These are phyloP conservation scores for Fusarium protoensiforme DNA, from an alignment of 2,329 filamentous ascomycete species.

Conservation along the genomic window DNA sequence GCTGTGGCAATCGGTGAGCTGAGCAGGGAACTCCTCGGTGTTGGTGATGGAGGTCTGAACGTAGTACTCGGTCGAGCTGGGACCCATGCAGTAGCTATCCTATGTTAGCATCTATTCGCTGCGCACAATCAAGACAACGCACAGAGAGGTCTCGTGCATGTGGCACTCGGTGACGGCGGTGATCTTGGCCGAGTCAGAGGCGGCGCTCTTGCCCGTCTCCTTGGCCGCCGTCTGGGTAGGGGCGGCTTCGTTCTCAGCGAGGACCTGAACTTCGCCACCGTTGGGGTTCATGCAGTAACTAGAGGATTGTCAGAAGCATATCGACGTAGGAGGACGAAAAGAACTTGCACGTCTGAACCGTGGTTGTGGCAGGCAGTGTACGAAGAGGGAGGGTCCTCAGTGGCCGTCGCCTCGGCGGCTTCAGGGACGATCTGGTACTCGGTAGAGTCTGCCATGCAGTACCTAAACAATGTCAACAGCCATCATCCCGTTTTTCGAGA, in stretches of 20 bases:
- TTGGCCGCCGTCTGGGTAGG: constrained; percentile 16
- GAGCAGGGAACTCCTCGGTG: constrained; percentile 65
- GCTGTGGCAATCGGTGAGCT: constrained; percentile 72
- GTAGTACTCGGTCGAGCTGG: constrained; percentile 53
- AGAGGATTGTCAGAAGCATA: neutral
- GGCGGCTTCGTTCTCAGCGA: constrained; percentile 23
- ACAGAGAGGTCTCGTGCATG: constrained; percentile 53
- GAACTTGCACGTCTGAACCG: constrained; percentile 27
- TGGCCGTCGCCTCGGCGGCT: constrained; percentile 24
- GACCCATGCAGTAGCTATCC: constrained; percentile 55
- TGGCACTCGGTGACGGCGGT: constrained; percentile 55
- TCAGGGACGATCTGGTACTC: constrained; percentile 37
- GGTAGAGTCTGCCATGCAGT: constrained; percentile 32
- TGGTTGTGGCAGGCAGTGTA: constrained; percentile 41
- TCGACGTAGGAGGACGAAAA: fast-evolving
- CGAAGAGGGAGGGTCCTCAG: constrained; percentile 29
- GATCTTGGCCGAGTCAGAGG: constrained; percentile 30
- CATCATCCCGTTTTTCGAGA: fast-evolving
- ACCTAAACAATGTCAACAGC: constrained; percentile 16
- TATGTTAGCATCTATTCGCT: neutral
- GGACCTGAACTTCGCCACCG: constrained; percentile 39
- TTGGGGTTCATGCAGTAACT: constrained; percentile 41
- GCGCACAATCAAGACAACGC: constrained; percentile 5
- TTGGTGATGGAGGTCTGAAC: constrained; percentile 61
- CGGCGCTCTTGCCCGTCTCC: constrained; percentile 16